These are phyloP conservation scores for Globomyces pollinis-pini DNA, from an alignment of 192 early-diverging fungal genomes.

Conservation along the genomic window DNA sequence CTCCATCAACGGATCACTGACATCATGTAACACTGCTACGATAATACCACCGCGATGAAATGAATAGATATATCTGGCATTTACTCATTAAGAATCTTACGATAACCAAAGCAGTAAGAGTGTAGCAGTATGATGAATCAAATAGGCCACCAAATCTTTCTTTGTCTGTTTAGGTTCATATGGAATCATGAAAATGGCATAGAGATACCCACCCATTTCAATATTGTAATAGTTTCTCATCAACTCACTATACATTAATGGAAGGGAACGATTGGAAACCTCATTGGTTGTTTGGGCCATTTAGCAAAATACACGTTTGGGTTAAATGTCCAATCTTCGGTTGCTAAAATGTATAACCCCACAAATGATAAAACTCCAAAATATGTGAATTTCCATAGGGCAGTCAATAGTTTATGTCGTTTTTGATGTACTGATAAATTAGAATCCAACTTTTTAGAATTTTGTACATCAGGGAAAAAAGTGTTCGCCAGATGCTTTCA, in stretches of 20 bases:
- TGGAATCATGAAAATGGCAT: not conserved
- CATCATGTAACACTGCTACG: constrained; percentile 36
- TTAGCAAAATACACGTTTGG: not conserved
- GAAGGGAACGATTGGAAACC: not conserved
- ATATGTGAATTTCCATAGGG: not conserved
- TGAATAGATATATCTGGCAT: constrained; percentile 17
- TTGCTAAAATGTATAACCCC: not conserved
- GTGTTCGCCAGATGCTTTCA: not conserved
- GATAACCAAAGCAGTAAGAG: constrained; percentile 30
- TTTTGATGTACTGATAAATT: not conserved
- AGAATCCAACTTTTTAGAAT: too few species aligned
- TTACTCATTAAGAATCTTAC: constrained; percentile 13
- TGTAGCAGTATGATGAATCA: constrained; percentile 34
- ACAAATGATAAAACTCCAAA: not conserved
- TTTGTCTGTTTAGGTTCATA: not conserved
- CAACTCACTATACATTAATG: not conserved
- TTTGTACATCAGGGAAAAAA: not conserved
- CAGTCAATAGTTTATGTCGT: not conserved
- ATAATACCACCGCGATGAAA: constrained; percentile 33
- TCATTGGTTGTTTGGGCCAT: constrained; percentile 12
- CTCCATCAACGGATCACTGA: constrained; percentile 42
- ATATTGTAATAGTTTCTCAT: not conserved
- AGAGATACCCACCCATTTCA: not conserved
- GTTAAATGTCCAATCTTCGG: not conserved
- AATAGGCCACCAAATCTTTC: constrained; percentile 26